Percentiles rank a stretch among this genome's conserved stretches.
These are phyloP conservation scores for Rosa rugosa DNA, from an alignment of 306 rosid species.

Conservation along the genomic window DNA sequence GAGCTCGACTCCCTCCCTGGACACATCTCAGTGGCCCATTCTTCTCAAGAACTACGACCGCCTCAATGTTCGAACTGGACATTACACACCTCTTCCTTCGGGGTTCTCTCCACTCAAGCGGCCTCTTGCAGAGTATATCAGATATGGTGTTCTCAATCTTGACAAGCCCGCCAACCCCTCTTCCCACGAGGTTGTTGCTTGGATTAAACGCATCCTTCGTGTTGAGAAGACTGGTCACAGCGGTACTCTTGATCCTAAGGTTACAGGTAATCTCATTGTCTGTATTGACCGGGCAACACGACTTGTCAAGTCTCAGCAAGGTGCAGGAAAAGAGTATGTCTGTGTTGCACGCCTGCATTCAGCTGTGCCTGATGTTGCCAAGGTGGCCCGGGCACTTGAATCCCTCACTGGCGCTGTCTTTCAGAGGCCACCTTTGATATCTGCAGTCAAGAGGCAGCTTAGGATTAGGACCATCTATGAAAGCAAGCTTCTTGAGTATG, in stretches of 20 bases:
- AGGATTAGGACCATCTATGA: slow-evolving; percentile 85
- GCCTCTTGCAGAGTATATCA: slow-evolving; percentile 64
- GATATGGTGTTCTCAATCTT: slow-evolving; percentile 71
- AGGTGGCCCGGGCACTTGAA: slow-evolving; percentile 73
- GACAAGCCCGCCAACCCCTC: slow-evolving; percentile 88
- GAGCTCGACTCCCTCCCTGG: slow-evolving; percentile 60
- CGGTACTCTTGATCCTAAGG: slow-evolving; percentile 87
- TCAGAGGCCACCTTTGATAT: slow-evolving; percentile 78
- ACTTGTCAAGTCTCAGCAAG: slow-evolving; percentile 78
- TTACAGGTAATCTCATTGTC: slow-evolving; percentile 77
- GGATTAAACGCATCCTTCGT: slow-evolving; percentile 78
- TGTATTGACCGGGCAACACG: slow-evolving; percentile 83
- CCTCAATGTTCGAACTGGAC: slow-evolving; percentile 82
- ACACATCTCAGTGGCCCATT: slow-evolving; percentile 80
- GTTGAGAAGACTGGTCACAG: slow-evolving; percentile 81
- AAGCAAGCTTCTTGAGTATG: slow-evolving; percentile 86
- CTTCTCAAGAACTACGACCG: slow-evolving; percentile 87
- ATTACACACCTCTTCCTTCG: slow-evolving; percentile 78
- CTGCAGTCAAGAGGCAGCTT: slow-evolving; percentile 84
- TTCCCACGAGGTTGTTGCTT: slow-evolving; percentile 87
- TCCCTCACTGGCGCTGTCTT: slow-evolving; percentile 84
- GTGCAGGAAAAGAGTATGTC: slow-evolving; percentile 86
- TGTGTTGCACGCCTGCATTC: slow-evolving; percentile 77
- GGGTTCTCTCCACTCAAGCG: slow-evolving; percentile 77
- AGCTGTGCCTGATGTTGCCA: slow-evolving; percentile 60